Conservation (phyloP, 495 filamentous ascomycete species). For the Evernia prunastri region DNA sequence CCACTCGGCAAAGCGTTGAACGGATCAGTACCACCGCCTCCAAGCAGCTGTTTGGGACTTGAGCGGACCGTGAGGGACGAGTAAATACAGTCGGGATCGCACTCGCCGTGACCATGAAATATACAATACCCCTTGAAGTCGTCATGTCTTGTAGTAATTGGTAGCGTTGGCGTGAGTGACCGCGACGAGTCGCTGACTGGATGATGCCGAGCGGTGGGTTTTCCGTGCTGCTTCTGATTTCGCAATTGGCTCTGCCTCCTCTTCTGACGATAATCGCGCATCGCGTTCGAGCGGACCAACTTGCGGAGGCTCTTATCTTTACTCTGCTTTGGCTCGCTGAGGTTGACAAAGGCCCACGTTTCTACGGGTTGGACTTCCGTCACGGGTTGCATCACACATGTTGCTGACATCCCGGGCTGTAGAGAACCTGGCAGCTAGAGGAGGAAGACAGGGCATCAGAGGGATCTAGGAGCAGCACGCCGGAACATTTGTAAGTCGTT, state of each 20-base stretch:
- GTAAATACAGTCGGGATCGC: background rate
- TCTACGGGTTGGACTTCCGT: background rate
- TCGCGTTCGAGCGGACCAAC: background rate
- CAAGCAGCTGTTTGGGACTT: background rate
- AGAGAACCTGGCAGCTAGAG: background rate
- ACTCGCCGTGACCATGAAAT: background rate
- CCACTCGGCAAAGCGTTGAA: background rate
- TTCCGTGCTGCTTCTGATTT: background rate
- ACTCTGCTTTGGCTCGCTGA: slow-evolving; percentile 5
- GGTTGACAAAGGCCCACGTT: background rate
- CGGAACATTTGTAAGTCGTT: too few species aligned
- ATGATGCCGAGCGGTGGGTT: background rate
- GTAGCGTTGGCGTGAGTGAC: background rate
- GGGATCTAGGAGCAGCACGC: too few species aligned
- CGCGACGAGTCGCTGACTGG: background rate
- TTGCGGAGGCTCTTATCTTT: background rate
- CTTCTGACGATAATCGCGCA: slow-evolving; percentile 10
- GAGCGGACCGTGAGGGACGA: background rate
- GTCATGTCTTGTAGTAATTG: background rate
- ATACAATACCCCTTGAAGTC: background rate
- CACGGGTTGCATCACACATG: background rate
- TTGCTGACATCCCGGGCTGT: background rate
- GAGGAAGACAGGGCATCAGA: too few species aligned
- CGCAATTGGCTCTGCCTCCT: background rate
- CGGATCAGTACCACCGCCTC: background rate